Conservation (phyloP, 768 basidiomycete species). For the Mycena galopus region DNA sequence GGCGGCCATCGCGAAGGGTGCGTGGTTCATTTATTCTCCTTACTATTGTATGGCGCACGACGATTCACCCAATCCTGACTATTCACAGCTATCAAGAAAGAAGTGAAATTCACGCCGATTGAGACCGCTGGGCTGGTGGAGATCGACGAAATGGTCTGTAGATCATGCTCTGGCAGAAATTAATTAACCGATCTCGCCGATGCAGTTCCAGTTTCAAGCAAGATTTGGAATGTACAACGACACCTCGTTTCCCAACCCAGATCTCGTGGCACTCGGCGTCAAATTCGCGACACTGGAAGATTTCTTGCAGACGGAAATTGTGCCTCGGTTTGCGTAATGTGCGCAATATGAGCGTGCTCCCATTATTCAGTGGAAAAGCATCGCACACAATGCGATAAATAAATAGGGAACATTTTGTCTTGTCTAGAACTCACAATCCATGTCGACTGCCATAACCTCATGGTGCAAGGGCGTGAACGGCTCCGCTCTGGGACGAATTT, state of each 20-base stretch:
- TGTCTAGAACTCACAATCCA: no score
- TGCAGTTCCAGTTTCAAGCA: conserved; percentile 41
- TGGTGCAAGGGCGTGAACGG: no score
- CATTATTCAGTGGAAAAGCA: no score
- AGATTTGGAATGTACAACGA: conserved; percentile 39
- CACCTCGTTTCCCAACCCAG: conserved; percentile 40
- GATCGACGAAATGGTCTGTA: conserved; percentile 37
- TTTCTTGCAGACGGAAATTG: conserved; percentile 24
- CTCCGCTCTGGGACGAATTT: no score
- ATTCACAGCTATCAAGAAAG: conserved; percentile 28
- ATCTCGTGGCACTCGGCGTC: conserved; percentile 41
- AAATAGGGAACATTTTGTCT: no score
- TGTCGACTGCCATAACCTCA: no score
- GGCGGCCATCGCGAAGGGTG: conserved; percentile 34
- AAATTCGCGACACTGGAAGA: conserved; percentile 39
- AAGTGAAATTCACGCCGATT: conserved; percentile 25
- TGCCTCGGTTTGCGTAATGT: background rate
- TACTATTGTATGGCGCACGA: background rate
- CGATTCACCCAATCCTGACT: no score
- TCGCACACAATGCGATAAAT: no score
- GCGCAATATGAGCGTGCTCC: no score
- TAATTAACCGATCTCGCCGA: background rate
- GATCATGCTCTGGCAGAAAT: background rate
- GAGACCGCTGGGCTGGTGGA: conserved; percentile 27
- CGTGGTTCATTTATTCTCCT: conserved; percentile 21